Evolutionary conservation across 164 flowering plant genomes (phyloP), one percentile per base, ranked within the genome.

Genomic region (Magnolia sinica): DNA sequence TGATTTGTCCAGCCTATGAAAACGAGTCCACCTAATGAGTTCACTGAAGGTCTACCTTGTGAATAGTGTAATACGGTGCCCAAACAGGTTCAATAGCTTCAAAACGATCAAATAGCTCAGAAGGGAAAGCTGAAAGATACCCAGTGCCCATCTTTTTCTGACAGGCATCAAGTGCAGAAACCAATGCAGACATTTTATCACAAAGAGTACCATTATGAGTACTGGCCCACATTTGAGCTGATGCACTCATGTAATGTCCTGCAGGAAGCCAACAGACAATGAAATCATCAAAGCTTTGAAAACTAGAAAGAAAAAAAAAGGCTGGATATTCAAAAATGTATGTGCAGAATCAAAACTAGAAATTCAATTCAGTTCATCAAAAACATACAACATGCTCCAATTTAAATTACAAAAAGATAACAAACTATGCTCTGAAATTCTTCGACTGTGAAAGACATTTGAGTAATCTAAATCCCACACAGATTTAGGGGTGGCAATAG

Each of bases 51-150:
- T 51, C 9, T 82, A 94, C 98, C 97, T 96, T 96, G 90, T 96
- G 99, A 80, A 96, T 92, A 29, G 99, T 94, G 82, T 94, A 96
- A 71, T 94, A 94, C n/a, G 99, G 98, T 76, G 99, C 99, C 99
- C 97, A 92, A 0, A 94, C 95, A 22, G 89, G 87, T 77, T 87
- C 50, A 29, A 92, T 52, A 74, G 98, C 93, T 86, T 96, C 99
- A 81, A 94, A 81, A 8, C 91, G 89, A 58, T 96, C 99, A 75
- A 96, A 96, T 0, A 51, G 29, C 79, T 94, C 98, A 59, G 93
- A 72, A 4, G 98, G 94, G 67, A 96, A 96, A 66, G 98, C 99
- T 77, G 99, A 96, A 29, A 96, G 92, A 81, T 96, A 96, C 8
- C 99, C 99, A 0, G 91, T 83, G 4, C 91, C 91, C 75, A 94